These are phyloP conservation scores for Puccinia novopanici DNA, from an alignment of 1,284 basidiomycete species.

Conservation along the genomic window DNA sequence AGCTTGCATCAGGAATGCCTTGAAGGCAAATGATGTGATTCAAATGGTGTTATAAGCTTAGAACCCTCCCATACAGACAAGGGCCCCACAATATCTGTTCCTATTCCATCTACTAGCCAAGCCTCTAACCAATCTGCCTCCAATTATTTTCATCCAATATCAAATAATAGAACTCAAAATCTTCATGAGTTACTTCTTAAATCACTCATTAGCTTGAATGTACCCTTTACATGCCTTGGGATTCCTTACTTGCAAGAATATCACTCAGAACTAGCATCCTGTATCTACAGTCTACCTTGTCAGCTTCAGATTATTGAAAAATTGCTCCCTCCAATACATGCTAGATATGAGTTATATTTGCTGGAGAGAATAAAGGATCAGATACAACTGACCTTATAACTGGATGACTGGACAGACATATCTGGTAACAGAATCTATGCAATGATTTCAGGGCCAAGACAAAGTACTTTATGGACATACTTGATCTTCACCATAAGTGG, in stretches of 20 bases:
- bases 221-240: not conserved
- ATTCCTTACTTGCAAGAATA: constrained; percentile 34
- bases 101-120: not conserved
- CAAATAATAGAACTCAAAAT: not conserved
- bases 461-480: constrained; percentile 20
- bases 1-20: too few relatives aligned
- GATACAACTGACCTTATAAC: constrained; percentile 11
- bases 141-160: constrained; percentile 6
- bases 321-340: constrained; percentile 15
- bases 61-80: too few relatives aligned
- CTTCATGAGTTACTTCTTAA: constrained; percentile 31
- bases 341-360: not conserved
- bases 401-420: constrained; percentile 20
- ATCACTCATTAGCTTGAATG: too few relatives aligned
- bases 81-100: not conserved
- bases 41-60: too few relatives aligned
- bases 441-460: not conserved
- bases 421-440: constrained; percentile 23
- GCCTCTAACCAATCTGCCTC: not conserved
- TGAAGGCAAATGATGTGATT: too few relatives aligned
- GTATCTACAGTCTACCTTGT: not conserved
- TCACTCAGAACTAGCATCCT: not conserved
- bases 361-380: not conserved
- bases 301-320: not conserved
- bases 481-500: not conserved